Conservation (phyloP, 2,329 filamentous ascomycete genomes). For the Malbranchea zuffiana region DNA sequence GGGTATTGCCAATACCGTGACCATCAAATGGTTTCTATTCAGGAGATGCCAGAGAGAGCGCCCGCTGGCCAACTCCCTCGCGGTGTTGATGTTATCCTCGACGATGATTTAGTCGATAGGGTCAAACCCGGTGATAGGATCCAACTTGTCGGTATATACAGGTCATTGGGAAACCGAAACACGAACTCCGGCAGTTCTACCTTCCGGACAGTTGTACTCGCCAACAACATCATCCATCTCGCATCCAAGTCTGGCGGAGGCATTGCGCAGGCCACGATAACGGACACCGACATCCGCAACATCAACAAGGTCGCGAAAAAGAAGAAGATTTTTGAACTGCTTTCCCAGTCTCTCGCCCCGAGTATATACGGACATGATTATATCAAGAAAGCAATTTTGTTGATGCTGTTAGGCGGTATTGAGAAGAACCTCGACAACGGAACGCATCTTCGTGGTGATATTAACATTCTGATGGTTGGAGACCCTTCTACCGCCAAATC, state of each 20-base stretch:
- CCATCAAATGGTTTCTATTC: slow-evolving; percentile 94
- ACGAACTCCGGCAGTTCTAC: slow-evolving; percentile 80
- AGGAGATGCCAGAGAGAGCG: slow-evolving; percentile 96
- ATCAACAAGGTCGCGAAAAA: slow-evolving; percentile 98
- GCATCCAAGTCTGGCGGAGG: slow-evolving; percentile 94
- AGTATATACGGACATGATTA: slow-evolving; percentile 96
- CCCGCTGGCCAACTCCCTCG: slow-evolving; percentile 90
- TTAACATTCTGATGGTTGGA: slow-evolving; percentile 98
- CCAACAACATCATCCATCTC: slow-evolving; percentile 88
- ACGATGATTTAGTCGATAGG: slow-evolving; percentile 89
- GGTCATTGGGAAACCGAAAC: slow-evolving; percentile 89
- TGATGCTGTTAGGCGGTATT: slow-evolving; percentile 90
- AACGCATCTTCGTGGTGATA: slow-evolving; percentile 93
- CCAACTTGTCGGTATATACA: slow-evolving; percentile 91
- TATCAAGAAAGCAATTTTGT: slow-evolving; percentile 92
- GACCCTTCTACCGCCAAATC: slow-evolving; percentile 98
- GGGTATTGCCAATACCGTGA: slow-evolving; percentile 92
- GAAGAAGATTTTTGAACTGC: slow-evolving; percentile 79
- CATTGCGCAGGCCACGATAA: slow-evolving; percentile 82
- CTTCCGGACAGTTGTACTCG: slow-evolving; percentile 87
- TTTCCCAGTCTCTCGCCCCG: slow-evolving; percentile 87
- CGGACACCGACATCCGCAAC: slow-evolving; percentile 92
- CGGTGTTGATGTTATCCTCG: slow-evolving; percentile 89
- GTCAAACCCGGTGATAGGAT: slow-evolving; percentile 94
- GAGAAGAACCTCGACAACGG: slow-evolving; percentile 99